Evolutionary conservation across 768 basidiomycete species (phyloP), one percentile per base, ranked within the genome.

Genomic region (Termitomyces heimii): DNA sequence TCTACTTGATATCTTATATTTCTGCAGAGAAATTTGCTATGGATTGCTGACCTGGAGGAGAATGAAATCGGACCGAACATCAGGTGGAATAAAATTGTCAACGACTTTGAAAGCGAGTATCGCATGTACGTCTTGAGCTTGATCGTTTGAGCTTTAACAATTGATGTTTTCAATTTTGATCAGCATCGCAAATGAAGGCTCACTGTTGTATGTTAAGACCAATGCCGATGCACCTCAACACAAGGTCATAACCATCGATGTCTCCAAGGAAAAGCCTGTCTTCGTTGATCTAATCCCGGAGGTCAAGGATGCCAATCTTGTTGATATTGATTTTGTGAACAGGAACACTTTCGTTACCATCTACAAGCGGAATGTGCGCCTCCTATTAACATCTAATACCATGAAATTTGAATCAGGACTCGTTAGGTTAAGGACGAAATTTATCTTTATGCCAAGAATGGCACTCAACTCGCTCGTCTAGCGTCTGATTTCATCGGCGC

Each of bases 401-500:
- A 40, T 20, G n/a, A 32, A 22, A 37, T 46, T 20, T 65, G 24
- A 54, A 58, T 55, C 28, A 39, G 20, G 39, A n/a, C 18, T 35
- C 18, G 43, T 35, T 52, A 86, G 88, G 88, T 92, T 65, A 86
- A 84, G 58, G 89, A 92, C 64, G 87, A 91, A 69, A 76, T 93
- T 32, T 89, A 90, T 68, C 67, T 94, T 43, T 85, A 89, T 70
- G 73, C 80, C 35, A 72, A 78, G 47, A 67, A 70, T 5, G 90
- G 91, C 28, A 62, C 73, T 60, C 76, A 72, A 49, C 60, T 88
- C 51, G 67, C 70, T 20, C 85, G 84, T 16, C 68, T 93, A 24
- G 86, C 80, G 5, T 70, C 78, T 14, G 82, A 86, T 52, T 84
- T 86, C 56, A 84, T 93, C 39, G 91, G 91, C 24, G 74, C 85